These are phyloP conservation scores for Maudiozyma pseudohumilis DNA, from an alignment of 805 yeast species.

Conservation along the genomic window DNA sequence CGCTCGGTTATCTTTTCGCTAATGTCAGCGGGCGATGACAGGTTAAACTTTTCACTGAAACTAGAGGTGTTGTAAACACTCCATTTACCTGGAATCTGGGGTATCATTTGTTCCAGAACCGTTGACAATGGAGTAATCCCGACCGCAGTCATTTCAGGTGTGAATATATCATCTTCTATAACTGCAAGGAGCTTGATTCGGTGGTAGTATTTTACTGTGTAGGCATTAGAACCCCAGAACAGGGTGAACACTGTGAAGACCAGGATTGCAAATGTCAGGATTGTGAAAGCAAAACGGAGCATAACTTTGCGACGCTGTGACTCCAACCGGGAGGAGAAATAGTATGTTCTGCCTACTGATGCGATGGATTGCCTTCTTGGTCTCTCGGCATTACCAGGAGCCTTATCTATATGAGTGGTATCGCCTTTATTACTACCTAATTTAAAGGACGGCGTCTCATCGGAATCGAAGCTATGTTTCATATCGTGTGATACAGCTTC, in stretches of 20 bases:
- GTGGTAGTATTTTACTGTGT: constrained; percentile 17
- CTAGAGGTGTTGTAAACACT: constrained; percentile 17
- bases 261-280: constrained; percentile 14
- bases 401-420: too few relatives aligned
- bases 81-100: constrained; percentile 21
- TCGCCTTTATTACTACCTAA: not conserved
- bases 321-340: constrained; percentile 9
- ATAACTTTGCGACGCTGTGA: constrained; percentile 6
- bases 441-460: not conserved
- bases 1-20: constrained; percentile 32
- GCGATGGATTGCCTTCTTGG: not conserved
- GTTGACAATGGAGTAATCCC: constrained; percentile 8
- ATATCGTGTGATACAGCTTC: not conserved
- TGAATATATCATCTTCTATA: constrained; percentile 23
- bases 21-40: constrained; percentile 11
- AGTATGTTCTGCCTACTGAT: constrained; percentile 5
- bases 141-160: not conserved
- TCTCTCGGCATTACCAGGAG: not conserved
- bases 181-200: constrained; percentile 27
- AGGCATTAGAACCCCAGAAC: constrained; percentile 31
- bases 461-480: not conserved
- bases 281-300: constrained; percentile 4
- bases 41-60: constrained; percentile 14
- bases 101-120: constrained; percentile 7
- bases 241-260: constrained; percentile 20